A percentile compares a stretch with the other conserved stretches of the same genome.
phyloP scores from a whole-genome alignment of 1,284 basidiomycete species.

The Cystobasidium pallidum region DNA sequence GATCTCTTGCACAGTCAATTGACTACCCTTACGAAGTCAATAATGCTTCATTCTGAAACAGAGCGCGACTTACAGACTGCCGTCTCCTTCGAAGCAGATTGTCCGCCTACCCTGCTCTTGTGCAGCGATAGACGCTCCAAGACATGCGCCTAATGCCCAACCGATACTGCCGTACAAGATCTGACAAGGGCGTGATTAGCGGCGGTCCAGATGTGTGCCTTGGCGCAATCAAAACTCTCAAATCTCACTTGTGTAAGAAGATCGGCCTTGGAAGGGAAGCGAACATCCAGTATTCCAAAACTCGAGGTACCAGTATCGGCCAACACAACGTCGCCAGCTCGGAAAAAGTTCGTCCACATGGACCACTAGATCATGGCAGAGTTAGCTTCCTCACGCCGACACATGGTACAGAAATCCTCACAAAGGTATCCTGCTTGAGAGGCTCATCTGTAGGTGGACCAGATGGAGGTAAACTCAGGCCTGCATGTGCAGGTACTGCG shows the following conservation, averaged over 20 bases:
- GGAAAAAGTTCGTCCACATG: constrained; percentile 75
- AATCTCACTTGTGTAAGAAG: constrained; percentile 67
- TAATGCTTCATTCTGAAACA: constrained; percentile 56
- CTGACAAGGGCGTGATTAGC: too few relatives aligned
- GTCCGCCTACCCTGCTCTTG: constrained; percentile 41
- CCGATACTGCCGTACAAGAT: constrained; percentile 85
- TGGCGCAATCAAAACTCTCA: too few relatives aligned
- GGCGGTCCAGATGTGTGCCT: too few relatives aligned
- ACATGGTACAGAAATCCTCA: constrained; percentile 52
- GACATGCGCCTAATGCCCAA: constrained; percentile 70
- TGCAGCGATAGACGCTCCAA: constrained; percentile 79
- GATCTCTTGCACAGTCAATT: constrained; percentile 57
- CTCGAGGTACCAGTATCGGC: constrained; percentile 56
- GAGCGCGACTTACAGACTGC: constrained; percentile 47
- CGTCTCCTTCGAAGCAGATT: constrained; percentile 75
- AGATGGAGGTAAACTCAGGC: constrained; percentile 17
- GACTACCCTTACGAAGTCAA: constrained; percentile 1
- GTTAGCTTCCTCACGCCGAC: constrained; percentile 56
- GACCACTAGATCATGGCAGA: constrained; percentile 65
- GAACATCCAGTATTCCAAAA: constrained; percentile 76
- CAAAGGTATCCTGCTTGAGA: constrained; percentile 40
- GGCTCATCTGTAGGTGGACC: constrained; percentile 5
- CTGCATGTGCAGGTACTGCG: constrained; percentile 24
- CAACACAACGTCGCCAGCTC: constrained; percentile 67
- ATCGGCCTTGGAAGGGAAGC: constrained; percentile 68